phyloP scores from a whole-genome alignment of 2,329 filamentous ascomycete genomes.

The Chalaropsis thielavioides region DNA sequence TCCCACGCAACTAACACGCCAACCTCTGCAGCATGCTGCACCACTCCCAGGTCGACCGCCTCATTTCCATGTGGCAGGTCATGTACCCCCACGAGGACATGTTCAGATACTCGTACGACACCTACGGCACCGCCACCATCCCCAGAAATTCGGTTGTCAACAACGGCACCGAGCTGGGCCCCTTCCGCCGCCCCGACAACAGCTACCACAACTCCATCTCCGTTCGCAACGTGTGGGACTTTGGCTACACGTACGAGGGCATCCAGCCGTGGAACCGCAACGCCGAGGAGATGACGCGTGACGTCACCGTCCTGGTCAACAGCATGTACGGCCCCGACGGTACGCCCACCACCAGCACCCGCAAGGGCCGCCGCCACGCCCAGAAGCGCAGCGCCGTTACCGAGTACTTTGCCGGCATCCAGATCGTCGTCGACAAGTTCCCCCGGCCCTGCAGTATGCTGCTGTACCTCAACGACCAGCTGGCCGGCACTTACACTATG shows the following conservation, averaged over 20 bases:
- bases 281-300: slow-evolving; percentile 22
- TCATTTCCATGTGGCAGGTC: slow-evolving; percentile 43
- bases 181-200: slow-evolving; percentile 32
- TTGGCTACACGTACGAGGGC: slow-evolving; percentile 30
- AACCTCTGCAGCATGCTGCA: no score
- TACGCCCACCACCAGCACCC: background rate
- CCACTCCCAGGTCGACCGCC: slow-evolving; percentile 46
- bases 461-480: slow-evolving; percentile 25
- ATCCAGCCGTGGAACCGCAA: slow-evolving; percentile 27
- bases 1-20: no score
- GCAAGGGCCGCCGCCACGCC: background rate
- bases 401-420: slow-evolving; percentile 26
- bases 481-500: slow-evolving; percentile 26
- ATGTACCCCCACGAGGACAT: slow-evolving; percentile 27
- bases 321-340: slow-evolving; percentile 22
- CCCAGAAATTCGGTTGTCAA: slow-evolving; percentile 28
- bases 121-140: slow-evolving; percentile 30
- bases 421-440: slow-evolving; percentile 26
- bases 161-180: slow-evolving; percentile 33
- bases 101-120: slow-evolving; percentile 26
- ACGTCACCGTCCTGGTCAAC: slow-evolving; percentile 26
- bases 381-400: slow-evolving; percentile 8
- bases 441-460: slow-evolving; percentile 26
- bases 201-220: slow-evolving; percentile 31
- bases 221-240: slow-evolving; percentile 24